Evolutionary conservation across 495 filamentous ascomycete genomes (phyloP), one percentile per base, ranked within the genome.

Genomic region (Chaetomidium leptoderma): DNA sequence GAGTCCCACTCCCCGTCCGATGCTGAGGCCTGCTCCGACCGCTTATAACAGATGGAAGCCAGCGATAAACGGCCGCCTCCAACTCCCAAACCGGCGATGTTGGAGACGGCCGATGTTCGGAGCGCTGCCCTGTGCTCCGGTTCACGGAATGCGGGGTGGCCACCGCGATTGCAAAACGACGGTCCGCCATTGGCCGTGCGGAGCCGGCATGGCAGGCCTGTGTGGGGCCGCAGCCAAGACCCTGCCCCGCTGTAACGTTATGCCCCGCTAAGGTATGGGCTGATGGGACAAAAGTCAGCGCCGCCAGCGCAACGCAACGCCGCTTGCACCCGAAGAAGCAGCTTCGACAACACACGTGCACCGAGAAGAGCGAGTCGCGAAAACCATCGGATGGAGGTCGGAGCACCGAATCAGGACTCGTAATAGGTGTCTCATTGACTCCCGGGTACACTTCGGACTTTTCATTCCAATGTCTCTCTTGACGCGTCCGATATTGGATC

Each of bases 71-170:
- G 33, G 53, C 49, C 27, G 46, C 37, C 36, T 54, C 39, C 50
- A 58, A 53, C 43, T 29, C 36, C 49, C 39, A 44, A 58, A 53
- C 43, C 55, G 27, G 39, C 23, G 50, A 51, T 58, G 35, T 46
- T 42, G 59, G 53, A 55, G 43, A 43, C 47, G 23, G 46, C 66
- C 70, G 70, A 72, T 66, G 26, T 59, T 70, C 68, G 70, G 68
- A 71, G 65, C 23, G 16, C 23, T 50, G 23, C 58, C 54, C 30
- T 33, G 23, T 26, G 58, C 62, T 71, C 70, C 70, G 70, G 66
- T 69, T 57, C 54, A 40, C 66, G 70, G 70, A 71, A 71, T 70
- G 70, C 70, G 70, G 70, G 70, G 70, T 70, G 58, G 63, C 66
- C 64, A 64, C 65, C 43, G 27, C 40, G 59, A 71, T 70, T 72